These are phyloP conservation scores for Colletotrichum tropicale DNA, from an alignment of 2,329 filamentous ascomycete species.

Conservation along the genomic window DNA sequence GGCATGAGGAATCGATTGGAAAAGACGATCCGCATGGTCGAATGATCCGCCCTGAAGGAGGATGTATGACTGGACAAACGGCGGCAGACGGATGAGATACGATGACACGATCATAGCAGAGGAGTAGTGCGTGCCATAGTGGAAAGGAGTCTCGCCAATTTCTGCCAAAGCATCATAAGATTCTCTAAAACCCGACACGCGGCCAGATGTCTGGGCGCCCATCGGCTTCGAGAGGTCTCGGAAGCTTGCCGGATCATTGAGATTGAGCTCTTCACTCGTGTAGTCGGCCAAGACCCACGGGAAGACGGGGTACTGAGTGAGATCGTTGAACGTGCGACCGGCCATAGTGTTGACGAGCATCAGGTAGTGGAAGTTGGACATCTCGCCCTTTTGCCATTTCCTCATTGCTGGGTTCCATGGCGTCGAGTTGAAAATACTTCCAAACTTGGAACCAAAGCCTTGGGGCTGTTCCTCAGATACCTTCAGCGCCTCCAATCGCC, in stretches of 20 bases:
- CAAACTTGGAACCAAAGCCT: slow-evolving; percentile 84
- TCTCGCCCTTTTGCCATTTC: slow-evolving; percentile 90
- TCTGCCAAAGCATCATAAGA: slow-evolving; percentile 88
- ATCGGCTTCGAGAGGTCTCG: slow-evolving; percentile 94
- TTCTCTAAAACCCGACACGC: slow-evolving; percentile 81
- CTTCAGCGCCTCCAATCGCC: slow-evolving; percentile 87
- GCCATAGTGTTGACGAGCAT: slow-evolving; percentile 99
- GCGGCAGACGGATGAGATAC: slow-evolving; percentile 92
- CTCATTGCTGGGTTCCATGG: slow-evolving; percentile 84
- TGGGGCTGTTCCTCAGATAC: slow-evolving; percentile 64
- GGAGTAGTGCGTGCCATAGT: slow-evolving; percentile 98
- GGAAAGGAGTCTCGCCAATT: slow-evolving; percentile 91
- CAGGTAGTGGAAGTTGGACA: slow-evolving; percentile 98
- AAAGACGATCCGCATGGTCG: slow-evolving; percentile 93
- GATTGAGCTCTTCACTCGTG: slow-evolving; percentile 87
- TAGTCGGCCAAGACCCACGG: slow-evolving; percentile 98
- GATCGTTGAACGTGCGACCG: slow-evolving; percentile 94
- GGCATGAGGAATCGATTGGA: slow-evolving; percentile 89
- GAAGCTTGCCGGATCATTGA: slow-evolving; percentile 84
- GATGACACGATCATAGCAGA: slow-evolving; percentile 99
- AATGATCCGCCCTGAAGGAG: slow-evolving; percentile 94
- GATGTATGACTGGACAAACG: slow-evolving; percentile 95
- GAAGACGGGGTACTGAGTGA: slow-evolving; percentile 98
- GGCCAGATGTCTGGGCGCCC: slow-evolving; percentile 81
- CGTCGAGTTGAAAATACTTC: slow-evolving; percentile 86